These are phyloP conservation scores for Boletus fagicola DNA, from an alignment of 768 basidiomycete genomes.

Conservation along the genomic window DNA sequence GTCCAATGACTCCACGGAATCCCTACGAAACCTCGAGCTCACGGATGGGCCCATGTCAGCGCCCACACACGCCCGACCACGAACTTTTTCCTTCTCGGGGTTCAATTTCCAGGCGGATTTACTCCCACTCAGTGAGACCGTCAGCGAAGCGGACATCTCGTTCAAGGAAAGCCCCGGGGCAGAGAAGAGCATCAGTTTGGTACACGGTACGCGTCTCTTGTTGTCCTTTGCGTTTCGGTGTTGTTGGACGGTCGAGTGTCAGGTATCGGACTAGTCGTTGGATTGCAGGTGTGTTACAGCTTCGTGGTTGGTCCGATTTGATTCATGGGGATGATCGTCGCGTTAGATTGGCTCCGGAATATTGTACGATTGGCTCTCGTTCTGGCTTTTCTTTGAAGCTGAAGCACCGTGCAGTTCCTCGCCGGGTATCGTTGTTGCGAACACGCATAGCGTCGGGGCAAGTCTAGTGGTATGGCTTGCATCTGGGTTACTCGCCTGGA, in stretches of 20 bases:
- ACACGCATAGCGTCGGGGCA: constrained; percentile 86
- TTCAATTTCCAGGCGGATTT: constrained; percentile 80
- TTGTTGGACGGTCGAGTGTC: constrained; percentile 9
- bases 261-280: constrained; percentile 87
- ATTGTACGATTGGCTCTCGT: constrained; percentile 56
- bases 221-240: background rate
- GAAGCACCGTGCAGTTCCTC: constrained; percentile 59
- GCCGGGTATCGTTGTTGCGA: constrained; percentile 87
- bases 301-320: background rate
- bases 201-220: constrained; percentile 59
- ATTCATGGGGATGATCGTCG: constrained; percentile 2
- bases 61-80: constrained; percentile 30
- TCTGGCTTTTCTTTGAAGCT: background rate
- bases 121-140: constrained; percentile 71
- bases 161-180: constrained; percentile 50
- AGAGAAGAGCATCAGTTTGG: constrained; percentile 73
- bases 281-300: constrained; percentile 56
- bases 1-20: constrained; percentile 60
- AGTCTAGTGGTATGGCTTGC: constrained; percentile 83
- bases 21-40: constrained; percentile 76
- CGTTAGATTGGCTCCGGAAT: constrained; percentile 86
- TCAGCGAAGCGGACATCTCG: constrained; percentile 64
- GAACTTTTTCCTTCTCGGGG: constrained; percentile 69
- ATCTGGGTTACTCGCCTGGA: constrained; percentile 88
- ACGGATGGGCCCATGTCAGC: constrained; percentile 54